Conservation (phyloP, 441 rosid species). For the Populus hybrid region DNA sequence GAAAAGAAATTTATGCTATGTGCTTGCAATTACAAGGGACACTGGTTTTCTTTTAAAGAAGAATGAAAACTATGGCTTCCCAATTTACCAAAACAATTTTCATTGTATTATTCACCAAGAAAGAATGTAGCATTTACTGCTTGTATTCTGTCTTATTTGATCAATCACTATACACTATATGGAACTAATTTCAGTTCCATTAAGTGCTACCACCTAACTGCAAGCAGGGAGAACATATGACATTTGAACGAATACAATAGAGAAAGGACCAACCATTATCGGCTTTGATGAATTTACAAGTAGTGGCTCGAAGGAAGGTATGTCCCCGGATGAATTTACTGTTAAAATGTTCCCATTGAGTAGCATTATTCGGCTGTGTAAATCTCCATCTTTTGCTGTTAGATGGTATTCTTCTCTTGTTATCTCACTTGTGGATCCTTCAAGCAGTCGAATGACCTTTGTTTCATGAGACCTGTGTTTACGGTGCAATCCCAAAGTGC, state of each 20-base stretch:
- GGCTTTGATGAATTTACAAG: constrained; percentile 46
- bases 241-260: constrained; percentile 76
- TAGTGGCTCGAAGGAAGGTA: constrained; percentile 62
- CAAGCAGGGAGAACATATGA: constrained; percentile 61
- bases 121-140: constrained; percentile 12
- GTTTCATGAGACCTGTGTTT: constrained; percentile 27
- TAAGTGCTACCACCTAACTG: constrained; percentile 27
- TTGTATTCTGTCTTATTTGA: constrained; percentile 27
- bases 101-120: constrained; percentile 10
- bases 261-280: constrained; percentile 57
- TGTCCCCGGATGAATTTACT: constrained; percentile 59
- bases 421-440: constrained; percentile 24
- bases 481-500: constrained; percentile 30
- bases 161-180: constrained; percentile 18
- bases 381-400: constrained; percentile 65
- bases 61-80: neutral
- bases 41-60: neutral
- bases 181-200: constrained; percentile 33
- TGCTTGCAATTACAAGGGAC: neutral
- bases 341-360: constrained; percentile 67
- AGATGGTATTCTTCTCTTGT: constrained; percentile 86
- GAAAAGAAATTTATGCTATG: too few species aligned
- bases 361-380: constrained; percentile 78
- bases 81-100: neutral
- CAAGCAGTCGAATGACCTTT: constrained; percentile 19